A percentile compares a stretch with the other conserved stretches of the same genome.
These are phyloP conservation scores for Russula dissimulans DNA, from an alignment of 768 basidiomycete species.

Conservation along the genomic window DNA sequence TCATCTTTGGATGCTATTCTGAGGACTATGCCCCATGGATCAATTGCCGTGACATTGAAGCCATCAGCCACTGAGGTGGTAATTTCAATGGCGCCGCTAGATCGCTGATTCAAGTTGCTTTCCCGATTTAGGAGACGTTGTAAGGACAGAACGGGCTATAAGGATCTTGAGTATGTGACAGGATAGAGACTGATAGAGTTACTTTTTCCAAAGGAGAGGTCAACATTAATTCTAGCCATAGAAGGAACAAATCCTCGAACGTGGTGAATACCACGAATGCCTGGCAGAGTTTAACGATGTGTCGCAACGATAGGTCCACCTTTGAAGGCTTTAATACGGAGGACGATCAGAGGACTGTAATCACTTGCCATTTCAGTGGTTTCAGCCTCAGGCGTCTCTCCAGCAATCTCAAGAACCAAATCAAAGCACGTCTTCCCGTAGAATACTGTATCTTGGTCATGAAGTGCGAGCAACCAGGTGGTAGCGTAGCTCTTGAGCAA, in stretches of 20 bases:
- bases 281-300: constrained; percentile 46
- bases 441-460: constrained; percentile 45
- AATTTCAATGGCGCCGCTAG: constrained; percentile 30
- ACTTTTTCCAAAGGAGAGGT: constrained; percentile 34
- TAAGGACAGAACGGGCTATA: constrained; percentile 45
- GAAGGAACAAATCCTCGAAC: constrained; percentile 49
- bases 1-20: constrained; percentile 34
- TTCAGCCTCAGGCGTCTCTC: constrained; percentile 20
- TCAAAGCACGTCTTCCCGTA: constrained; percentile 50
- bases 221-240: constrained; percentile 47
- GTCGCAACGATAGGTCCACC: constrained; percentile 30
- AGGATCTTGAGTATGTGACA: constrained; percentile 1
- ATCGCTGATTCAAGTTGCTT: constrained; percentile 33
- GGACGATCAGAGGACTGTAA: not conserved
- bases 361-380: constrained; percentile 4
- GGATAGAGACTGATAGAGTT: constrained; percentile 8
- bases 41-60: constrained; percentile 26
- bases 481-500: constrained; percentile 48
- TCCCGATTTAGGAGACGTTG: constrained; percentile 50
- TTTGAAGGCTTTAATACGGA: not conserved
- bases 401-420: constrained; percentile 39
- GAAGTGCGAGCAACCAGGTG: constrained; percentile 63
- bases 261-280: constrained; percentile 44
- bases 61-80: constrained; percentile 26
- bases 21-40: constrained; percentile 49